These are phyloP conservation scores for Vanrija sp. DNA, from an alignment of 1,284 basidiomycete species.

Conservation along the genomic window DNA sequence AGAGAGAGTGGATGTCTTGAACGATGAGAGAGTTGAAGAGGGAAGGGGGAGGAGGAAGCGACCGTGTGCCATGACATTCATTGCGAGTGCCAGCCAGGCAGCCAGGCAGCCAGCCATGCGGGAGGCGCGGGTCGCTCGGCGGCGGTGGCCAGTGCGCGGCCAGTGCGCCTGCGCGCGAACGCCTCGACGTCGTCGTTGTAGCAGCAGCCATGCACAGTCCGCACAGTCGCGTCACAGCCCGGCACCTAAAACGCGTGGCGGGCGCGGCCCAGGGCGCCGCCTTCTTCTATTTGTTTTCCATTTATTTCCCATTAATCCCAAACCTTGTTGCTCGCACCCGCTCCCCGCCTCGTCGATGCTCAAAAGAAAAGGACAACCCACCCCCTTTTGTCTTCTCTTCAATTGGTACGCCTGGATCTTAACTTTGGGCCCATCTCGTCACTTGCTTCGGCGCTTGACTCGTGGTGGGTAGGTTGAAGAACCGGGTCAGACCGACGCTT, in stretches of 20 bases:
- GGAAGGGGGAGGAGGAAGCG: background rate
- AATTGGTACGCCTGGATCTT: conserved; percentile 2
- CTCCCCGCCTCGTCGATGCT: too few species aligned
- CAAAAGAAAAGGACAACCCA: background rate
- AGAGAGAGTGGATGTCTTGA: background rate
- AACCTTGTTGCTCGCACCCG: background rate
- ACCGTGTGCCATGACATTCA: too few species aligned
- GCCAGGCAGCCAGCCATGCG: too few species aligned
- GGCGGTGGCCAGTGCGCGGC: too few species aligned
- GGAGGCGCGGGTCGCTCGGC: too few species aligned
- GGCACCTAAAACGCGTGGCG: background rate
- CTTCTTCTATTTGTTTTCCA: background rate
- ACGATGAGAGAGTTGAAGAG: background rate
- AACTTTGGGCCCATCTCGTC: background rate
- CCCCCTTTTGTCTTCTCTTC: background rate
- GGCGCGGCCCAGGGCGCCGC: too few species aligned
- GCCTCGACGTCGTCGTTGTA: too few species aligned
- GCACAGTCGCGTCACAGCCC: too few species aligned
- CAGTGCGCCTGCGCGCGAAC: too few species aligned
- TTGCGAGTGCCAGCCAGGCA: too few species aligned
- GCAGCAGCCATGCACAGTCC: too few species aligned
- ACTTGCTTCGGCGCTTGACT: background rate
- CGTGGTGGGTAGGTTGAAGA: conserved; percentile 6
- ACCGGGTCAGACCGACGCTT: conserved; percentile 11
- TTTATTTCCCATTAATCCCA: background rate